These are phyloP conservation scores for Cadophora gregata DNA, from an alignment of 2,329 filamentous ascomycete species.

Conservation along the genomic window DNA sequence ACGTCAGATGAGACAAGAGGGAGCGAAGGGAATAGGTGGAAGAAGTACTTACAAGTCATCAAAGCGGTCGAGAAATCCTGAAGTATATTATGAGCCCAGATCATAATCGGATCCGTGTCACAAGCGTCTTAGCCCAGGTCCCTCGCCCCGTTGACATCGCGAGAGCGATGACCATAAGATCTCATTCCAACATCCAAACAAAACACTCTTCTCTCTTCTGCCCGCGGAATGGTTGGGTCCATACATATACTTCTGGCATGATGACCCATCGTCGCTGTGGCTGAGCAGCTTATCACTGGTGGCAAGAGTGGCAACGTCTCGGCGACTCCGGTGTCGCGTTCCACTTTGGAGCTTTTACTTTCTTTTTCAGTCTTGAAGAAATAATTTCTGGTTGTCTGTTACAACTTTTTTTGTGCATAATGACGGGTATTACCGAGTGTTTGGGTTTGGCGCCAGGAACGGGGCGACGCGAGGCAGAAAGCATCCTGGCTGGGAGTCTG, in stretches of 20 bases:
- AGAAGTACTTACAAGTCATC: conserved; percentile 5
- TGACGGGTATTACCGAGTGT: neutral
- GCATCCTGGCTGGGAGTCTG: neutral
- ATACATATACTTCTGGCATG: neutral
- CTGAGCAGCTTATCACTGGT: conserved; percentile 5
- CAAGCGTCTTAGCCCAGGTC: neutral
- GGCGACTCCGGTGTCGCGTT: neutral
- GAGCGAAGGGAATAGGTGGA: conserved; percentile 13
- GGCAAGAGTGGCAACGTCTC: conserved; percentile 12
- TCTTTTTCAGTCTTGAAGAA: neutral
- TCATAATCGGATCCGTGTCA: conserved; percentile 3
- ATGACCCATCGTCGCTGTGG: conserved; percentile 7
- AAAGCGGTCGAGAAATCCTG: neutral
- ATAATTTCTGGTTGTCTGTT: neutral
- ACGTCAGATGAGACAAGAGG: conserved; percentile 18
- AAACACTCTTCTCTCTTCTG: neutral
- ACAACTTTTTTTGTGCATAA: neutral
- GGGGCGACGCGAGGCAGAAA: conserved; percentile 1
- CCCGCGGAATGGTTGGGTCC: neutral
- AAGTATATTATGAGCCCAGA: neutral
- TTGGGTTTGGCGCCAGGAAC: conserved; percentile 6
- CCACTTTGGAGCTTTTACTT: neutral
- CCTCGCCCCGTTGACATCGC: neutral
- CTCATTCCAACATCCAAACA: neutral
- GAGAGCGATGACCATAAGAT: neutral